Base-by-base conservation (phyloP, 2,329 filamentous ascomycete genomes). In the Hysterium pulicare region DNA sequence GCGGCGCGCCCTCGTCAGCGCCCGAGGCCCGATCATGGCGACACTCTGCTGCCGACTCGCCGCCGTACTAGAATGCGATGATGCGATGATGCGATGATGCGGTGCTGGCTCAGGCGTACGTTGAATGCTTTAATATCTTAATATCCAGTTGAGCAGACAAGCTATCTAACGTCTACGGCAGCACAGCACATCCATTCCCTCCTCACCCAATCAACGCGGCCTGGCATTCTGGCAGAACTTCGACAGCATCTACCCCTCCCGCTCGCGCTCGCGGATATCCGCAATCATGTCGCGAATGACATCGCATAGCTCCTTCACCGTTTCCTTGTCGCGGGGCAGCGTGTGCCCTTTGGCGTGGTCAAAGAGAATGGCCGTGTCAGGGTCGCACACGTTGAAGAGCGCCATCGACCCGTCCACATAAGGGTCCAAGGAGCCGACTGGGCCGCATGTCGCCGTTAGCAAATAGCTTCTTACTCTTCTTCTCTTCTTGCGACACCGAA, bases 321-420 rank as follows among this genome's bases (percentile, higher is more conserved):
- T 60, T 67, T 52, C 40, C 24, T 51, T 56, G 24, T 54, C 53
- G 30, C 59, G 54, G 0, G 81, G 81, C 4, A 84, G 66, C 0
- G 78, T 82, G 54, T 84, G 81, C 0, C 81, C 81, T 53, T 82
- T 82, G 4, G 78, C 81, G 48, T 83, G 79, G 50, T 84, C 81
- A 46, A 83, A 83, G n/a, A 84, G 69, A 24, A 73, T 70, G 0
- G 79, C 79, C 1, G 67, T 74, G 44, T 83, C 79, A 0, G 72
- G 73, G 35, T 83, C 76, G 49, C 80, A 84, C 19, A 82, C 71
- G 49, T 81, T 80, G 62, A 77, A 83, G 3, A 84, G 69, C 0
- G 79, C 78, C 66, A 82, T 72, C 2, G 77, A 77, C 0, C 81
- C 80, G 24, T 79, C 70, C 2, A 82, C 71, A 50, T 82, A 84